These are phyloP conservation scores for Sporormia fimetaria DNA, from an alignment of 495 filamentous ascomycete species.

Conservation along the genomic window DNA sequence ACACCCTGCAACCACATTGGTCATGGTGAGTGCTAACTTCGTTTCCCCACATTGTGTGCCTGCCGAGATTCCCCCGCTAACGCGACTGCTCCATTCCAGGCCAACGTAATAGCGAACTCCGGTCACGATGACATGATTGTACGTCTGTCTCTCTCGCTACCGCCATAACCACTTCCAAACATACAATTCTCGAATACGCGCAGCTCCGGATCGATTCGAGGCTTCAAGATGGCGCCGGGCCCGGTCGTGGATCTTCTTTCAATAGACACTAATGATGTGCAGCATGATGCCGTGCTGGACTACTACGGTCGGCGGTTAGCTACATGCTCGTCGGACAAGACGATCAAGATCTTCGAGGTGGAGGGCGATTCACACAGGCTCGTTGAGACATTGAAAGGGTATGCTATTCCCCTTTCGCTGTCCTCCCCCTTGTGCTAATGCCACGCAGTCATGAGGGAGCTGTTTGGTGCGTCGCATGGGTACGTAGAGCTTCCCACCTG, in stretches of 20 bases:
- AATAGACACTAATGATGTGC: slow-evolving; percentile 22
- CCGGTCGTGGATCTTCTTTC: slow-evolving; percentile 10
- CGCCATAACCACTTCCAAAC: background rate
- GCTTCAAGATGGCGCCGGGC: slow-evolving; percentile 1
- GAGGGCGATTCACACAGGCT: slow-evolving; percentile 87
- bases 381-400: slow-evolving; percentile 92
- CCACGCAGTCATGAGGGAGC: slow-evolving; percentile 72
- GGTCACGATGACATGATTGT: slow-evolving; percentile 99
- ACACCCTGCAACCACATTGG: too few relatives aligned
- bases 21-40: too few relatives aligned
- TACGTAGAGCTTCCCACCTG: slow-evolving; percentile 32
- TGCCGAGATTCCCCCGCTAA: background rate
- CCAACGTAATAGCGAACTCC: slow-evolving; percentile 80
- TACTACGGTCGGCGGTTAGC: slow-evolving; percentile 95
- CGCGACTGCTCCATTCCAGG: slow-evolving; percentile 35
- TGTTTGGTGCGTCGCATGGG: slow-evolving; percentile 94
- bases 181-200: background rate
- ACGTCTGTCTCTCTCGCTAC: slow-evolving; percentile 36
- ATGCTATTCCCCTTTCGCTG: slow-evolving; percentile 23
- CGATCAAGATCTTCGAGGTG: slow-evolving; percentile 98
- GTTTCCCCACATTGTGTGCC: too few relatives aligned
- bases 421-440: slow-evolving; percentile 1
- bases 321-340: slow-evolving; percentile 95
- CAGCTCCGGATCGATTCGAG: background rate
- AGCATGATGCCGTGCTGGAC: slow-evolving; percentile 97